These are phyloP conservation scores for Rhizoctonia solani DNA, from an alignment of 1,284 basidiomycete genomes.

Conservation along the genomic window DNA sequence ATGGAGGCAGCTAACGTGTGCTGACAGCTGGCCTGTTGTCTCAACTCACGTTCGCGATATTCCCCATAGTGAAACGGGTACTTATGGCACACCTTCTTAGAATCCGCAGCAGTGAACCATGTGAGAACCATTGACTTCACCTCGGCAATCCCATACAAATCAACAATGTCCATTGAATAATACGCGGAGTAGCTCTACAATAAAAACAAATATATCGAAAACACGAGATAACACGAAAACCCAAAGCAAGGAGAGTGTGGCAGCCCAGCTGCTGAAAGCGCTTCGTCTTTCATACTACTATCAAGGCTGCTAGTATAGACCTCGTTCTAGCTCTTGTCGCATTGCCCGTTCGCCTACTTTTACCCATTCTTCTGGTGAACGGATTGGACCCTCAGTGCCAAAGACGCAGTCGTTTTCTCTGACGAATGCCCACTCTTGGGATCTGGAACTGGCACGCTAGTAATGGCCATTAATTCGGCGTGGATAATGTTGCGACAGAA, in stretches of 20 bases:
- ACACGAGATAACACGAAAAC: too few relatives aligned
- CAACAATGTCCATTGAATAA: too few relatives aligned
- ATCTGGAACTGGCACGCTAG: slow-evolving; percentile 41
- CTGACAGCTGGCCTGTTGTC: background rate
- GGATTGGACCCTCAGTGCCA: slow-evolving; percentile 7
- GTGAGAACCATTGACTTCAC: too few relatives aligned
- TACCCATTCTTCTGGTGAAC: slow-evolving; percentile 35
- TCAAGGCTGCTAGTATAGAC: background rate
- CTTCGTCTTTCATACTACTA: background rate
- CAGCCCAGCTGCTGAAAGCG: background rate
- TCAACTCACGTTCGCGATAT: too few relatives aligned
- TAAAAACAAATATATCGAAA: too few relatives aligned
- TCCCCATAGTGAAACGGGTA: background rate
- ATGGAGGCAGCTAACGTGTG: background rate
- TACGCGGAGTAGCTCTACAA: too few relatives aligned
- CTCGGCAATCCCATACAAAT: too few relatives aligned
- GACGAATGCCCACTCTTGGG: slow-evolving; percentile 44
- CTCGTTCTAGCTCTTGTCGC: slow-evolving; percentile 7
- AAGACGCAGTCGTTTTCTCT: slow-evolving; percentile 38
- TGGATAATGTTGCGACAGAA: slow-evolving; percentile 47
- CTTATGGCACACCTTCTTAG: too few relatives aligned
- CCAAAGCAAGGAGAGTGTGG: background rate
- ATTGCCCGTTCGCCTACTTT: slow-evolving; percentile 22
- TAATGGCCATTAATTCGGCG: slow-evolving; percentile 46
- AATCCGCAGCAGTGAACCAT: too few relatives aligned